Conservation (phyloP, 148 eudicot genomes). For the Camellia japonica region DNA sequence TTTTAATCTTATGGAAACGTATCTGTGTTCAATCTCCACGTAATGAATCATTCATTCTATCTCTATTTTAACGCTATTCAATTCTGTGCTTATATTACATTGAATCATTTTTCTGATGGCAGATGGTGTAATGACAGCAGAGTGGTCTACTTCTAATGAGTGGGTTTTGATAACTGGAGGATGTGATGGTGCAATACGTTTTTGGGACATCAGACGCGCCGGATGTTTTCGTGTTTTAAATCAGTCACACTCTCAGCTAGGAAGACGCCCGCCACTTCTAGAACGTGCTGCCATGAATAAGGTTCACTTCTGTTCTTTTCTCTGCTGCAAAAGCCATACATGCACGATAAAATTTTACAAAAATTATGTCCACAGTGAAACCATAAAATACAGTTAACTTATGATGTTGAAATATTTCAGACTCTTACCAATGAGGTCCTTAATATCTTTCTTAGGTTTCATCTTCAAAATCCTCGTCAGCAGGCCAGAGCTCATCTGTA, state of each 20-base stretch:
- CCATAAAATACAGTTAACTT: neutral
- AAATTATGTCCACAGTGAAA: neutral
- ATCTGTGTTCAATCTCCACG: neutral
- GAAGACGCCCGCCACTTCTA: slow-evolving; percentile 76
- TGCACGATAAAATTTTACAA: neutral
- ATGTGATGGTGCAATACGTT: slow-evolving; percentile 96
- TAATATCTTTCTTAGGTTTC: slow-evolving; percentile 37
- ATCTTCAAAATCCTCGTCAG: slow-evolving; percentile 43
- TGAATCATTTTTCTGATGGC: slow-evolving; percentile 21
- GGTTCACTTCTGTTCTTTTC: slow-evolving; percentile 35
- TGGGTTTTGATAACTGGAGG: slow-evolving; percentile 96
- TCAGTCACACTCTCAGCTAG: slow-evolving; percentile 88
- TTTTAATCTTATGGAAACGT: neutral
- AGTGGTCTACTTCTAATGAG: slow-evolving; percentile 97
- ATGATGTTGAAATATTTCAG: neutral
- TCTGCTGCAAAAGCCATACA: neutral
- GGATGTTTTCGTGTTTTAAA: slow-evolving; percentile 90
- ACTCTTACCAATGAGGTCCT: slow-evolving; percentile 1
- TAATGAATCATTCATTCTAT: slow-evolving; percentile 1
- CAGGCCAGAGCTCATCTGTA: slow-evolving; percentile 45
- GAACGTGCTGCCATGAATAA: slow-evolving; percentile 45
- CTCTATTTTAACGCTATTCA: neutral
- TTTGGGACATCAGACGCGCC: slow-evolving; percentile 98
- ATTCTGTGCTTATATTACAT: neutral
- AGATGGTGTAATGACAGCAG: slow-evolving; percentile 92